Conservation (phyloP, 2,329 filamentous ascomycete genomes). For the Achaetomium macrosporum region DNA sequence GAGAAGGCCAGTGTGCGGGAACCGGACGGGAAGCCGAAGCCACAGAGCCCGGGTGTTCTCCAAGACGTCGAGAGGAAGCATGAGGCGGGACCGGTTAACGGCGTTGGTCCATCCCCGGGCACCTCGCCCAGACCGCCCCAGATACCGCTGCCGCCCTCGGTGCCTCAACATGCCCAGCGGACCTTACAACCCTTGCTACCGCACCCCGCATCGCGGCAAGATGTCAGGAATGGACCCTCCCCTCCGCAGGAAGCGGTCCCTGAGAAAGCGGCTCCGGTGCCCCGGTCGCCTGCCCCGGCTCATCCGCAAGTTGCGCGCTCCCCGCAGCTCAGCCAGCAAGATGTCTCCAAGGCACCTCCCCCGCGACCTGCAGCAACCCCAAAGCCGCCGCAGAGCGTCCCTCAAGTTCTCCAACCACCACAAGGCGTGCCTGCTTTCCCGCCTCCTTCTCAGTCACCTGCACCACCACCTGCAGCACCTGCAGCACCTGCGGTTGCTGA, state of each 20-base stretch:
- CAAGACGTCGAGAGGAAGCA: constrained; percentile 3
- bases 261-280: constrained; percentile 3
- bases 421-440: constrained; percentile 31
- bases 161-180: constrained; percentile 21
- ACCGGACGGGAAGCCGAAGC: constrained; percentile 8
- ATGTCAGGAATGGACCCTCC: constrained; percentile 9
- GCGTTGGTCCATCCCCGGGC: constrained; percentile 13
- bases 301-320: constrained; percentile 15
- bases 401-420: constrained; percentile 36
- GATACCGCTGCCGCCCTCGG: constrained; percentile 15
- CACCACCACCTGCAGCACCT: constrained; percentile 21
- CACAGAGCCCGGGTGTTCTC: constrained; percentile 6
- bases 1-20: constrained; percentile 30
- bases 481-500: constrained; percentile 26
- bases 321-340: constrained; percentile 14
- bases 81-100: constrained; percentile 7
- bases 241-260: constrained; percentile 3
- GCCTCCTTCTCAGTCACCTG: constrained; percentile 25
- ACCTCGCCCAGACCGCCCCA: constrained; percentile 14
- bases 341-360: neutral
- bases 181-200: constrained; percentile 22
- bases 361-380: constrained; percentile 10
- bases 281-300: constrained; percentile 10
- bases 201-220: constrained; percentile 16
- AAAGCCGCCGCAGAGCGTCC: constrained; percentile 15